Conservation (phyloP, 257 asterid genomes). For the Solanum etuberosum region DNA sequence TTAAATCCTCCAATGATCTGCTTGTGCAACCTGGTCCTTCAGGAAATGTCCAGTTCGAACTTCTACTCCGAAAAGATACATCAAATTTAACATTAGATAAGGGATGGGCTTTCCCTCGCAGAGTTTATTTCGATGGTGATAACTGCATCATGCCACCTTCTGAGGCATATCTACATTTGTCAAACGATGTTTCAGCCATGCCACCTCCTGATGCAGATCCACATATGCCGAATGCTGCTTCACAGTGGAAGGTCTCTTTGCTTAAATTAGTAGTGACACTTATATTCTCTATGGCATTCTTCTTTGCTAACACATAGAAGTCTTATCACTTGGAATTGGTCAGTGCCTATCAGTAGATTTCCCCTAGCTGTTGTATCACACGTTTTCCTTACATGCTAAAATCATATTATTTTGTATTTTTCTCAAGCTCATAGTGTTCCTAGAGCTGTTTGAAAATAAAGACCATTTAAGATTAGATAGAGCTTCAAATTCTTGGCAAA, state of each 20-base stretch:
- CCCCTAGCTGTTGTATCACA: neutral
- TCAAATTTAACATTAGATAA: slow-evolving; percentile 60
- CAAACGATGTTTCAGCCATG: slow-evolving; percentile 59
- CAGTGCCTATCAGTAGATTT: neutral
- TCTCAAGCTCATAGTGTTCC: slow-evolving; percentile 1
- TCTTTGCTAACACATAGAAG: slow-evolving; percentile 18
- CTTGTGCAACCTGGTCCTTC: slow-evolving; percentile 57
- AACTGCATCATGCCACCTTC: slow-evolving; percentile 88
- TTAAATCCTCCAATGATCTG: slow-evolving; percentile 61
- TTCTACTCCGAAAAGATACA: slow-evolving; percentile 55
- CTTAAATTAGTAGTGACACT: slow-evolving; percentile 26
- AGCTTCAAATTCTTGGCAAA: neutral
- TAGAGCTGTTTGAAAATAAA: slow-evolving; percentile 7
- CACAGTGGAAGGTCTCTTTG: slow-evolving; percentile 23
- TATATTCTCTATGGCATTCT: slow-evolving; percentile 28
- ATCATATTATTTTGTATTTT: slow-evolving; percentile 14
- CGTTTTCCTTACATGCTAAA: neutral
- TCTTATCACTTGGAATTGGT: neutral
- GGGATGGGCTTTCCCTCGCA: slow-evolving; percentile 80
- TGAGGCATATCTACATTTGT: slow-evolving; percentile 49
- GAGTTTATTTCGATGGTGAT: slow-evolving; percentile 78
- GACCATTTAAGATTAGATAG: neutral
- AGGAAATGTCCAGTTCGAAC: slow-evolving; percentile 79
- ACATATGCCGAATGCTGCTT: slow-evolving; percentile 47
- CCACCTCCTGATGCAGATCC: slow-evolving; percentile 76